These are phyloP conservation scores for Lactarius indigo DNA, from an alignment of 768 basidiomycete species.

Conservation along the genomic window DNA sequence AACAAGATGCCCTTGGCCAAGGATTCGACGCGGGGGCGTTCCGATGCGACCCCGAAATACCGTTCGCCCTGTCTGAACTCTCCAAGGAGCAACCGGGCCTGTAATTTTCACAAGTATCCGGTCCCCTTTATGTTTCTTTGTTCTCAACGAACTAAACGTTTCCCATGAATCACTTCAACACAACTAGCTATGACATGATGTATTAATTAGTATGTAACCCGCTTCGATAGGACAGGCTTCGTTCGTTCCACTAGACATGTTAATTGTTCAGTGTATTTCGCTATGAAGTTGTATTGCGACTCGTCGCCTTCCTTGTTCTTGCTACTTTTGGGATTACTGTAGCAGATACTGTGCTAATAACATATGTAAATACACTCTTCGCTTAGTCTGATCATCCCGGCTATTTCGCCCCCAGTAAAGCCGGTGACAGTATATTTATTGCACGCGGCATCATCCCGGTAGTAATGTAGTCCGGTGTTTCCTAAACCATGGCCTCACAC, in stretches of 20 bases:
- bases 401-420: not conserved
- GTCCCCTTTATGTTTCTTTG: not conserved
- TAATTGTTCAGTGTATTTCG: slow-evolving; percentile 14
- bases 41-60: slow-evolving; percentile 72
- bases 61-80: slow-evolving; percentile 54
- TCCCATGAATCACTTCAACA: slow-evolving; percentile 7
- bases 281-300: slow-evolving; percentile 12
- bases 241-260: slow-evolving; percentile 16
- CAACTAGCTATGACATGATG: slow-evolving; percentile 15
- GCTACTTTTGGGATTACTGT: slow-evolving; percentile 7
- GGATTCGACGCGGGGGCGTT: slow-evolving; percentile 73
- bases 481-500: slow-evolving; percentile 50
- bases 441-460: not conserved
- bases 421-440: not conserved
- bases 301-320: not conserved
- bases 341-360: slow-evolving; percentile 1
- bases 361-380: not conserved
- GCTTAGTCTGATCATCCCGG: not conserved
- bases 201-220: slow-evolving; percentile 18
- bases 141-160: not conserved
- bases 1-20: slow-evolving; percentile 47
- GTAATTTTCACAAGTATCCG: slow-evolving; percentile 5
- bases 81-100: slow-evolving; percentile 5
- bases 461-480: not conserved
- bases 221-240: slow-evolving; percentile 6